Base-by-base conservation (phyloP, 805 yeast species). In the Candida manassasensis region DNA sequence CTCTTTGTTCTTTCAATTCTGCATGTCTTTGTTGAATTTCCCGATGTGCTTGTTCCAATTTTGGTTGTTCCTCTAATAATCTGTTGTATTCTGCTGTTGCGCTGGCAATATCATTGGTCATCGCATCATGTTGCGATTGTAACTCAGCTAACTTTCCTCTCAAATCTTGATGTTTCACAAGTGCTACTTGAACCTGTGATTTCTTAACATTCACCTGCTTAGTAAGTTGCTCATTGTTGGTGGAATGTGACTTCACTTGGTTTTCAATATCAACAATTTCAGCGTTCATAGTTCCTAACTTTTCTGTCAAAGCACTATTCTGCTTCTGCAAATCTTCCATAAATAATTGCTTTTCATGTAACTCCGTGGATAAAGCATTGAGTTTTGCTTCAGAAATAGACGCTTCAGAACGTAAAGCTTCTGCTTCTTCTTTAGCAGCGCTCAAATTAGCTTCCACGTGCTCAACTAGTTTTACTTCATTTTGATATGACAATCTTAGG, bases 321-420 rank as follows among this genome's bases (percentile, higher is more conserved):
- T 75, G 74, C 50, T 76, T 73, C 59, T 84, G 89, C n/a, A 82
- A 71, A 32, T 73, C 75, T 36, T 81, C 85, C 30, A 81, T 66
- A 13, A 73, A 70, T 4, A 69, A 53, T 47, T 82, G 84, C 35
- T 80, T 62, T 29, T 73, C 75, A 44, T 76, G 77, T 43, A 82
- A 67, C 43, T 82, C 78, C 0, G 77, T 55, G 40, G 85, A 84
- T 31, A 81, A 71, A 4, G 84, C 78, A 55, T 84, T 82, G 49
- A 75, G 73, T 47, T 76, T 82, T 8, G 95, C 94, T 55, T 88
- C 95, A 2, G 84, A 73, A 28, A 84, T 71, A 0, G 86, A 75
- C 1, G 85, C 67, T 48, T 86, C 89, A 36, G 84, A 77, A 47
- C 82, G 68, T 45, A 88, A 63, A 27, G 76, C 71, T 38, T 80